A percentile compares a stretch with the other conserved stretches of the same genome.
These are phyloP conservation scores for Colletotrichum sp. DNA, from an alignment of 2,329 filamentous ascomycete species.

Conservation along the genomic window DNA sequence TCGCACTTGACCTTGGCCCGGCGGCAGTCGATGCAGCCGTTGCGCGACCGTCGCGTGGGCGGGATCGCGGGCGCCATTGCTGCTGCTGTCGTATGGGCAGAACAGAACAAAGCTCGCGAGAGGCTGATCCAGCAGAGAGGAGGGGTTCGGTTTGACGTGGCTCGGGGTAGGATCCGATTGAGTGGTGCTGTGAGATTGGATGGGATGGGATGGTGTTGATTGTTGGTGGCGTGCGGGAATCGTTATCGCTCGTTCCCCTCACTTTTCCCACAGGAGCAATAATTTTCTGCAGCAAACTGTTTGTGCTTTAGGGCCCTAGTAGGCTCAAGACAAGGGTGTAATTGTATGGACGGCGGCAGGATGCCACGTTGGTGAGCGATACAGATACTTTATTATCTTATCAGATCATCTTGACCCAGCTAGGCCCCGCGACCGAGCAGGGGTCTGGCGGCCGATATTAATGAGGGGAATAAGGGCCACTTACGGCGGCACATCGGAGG, in stretches of 20 bases:
- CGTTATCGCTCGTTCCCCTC: background rate
- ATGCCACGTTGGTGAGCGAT: background rate
- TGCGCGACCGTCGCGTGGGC: slow-evolving; percentile 27
- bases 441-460: background rate
- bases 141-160: background rate
- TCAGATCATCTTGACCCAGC: slow-evolving; percentile 11
- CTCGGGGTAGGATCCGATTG: background rate
- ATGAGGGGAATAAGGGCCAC: background rate
- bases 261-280: background rate
- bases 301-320: background rate
- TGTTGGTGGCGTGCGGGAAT: background rate
- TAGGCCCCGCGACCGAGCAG: background rate
- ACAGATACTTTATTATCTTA: slow-evolving; percentile 7
- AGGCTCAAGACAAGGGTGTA: slow-evolving; percentile 1
- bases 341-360: background rate
- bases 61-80: slow-evolving; percentile 2
- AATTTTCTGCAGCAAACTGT: background rate
- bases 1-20: slow-evolving; percentile 36
- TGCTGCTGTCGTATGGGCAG: background rate
- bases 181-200: background rate
- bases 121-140: background rate
- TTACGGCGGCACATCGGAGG: slow-evolving; percentile 6
- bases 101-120: background rate
- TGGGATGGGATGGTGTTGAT: background rate
- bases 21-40: slow-evolving; percentile 38